Percentiles rank a stretch among this genome's conserved stretches.
Evolutionary conservation across 2,329 filamentous ascomycete genomes (phyloP).

Genomic region (Periglandula ipomoeae): DNA sequence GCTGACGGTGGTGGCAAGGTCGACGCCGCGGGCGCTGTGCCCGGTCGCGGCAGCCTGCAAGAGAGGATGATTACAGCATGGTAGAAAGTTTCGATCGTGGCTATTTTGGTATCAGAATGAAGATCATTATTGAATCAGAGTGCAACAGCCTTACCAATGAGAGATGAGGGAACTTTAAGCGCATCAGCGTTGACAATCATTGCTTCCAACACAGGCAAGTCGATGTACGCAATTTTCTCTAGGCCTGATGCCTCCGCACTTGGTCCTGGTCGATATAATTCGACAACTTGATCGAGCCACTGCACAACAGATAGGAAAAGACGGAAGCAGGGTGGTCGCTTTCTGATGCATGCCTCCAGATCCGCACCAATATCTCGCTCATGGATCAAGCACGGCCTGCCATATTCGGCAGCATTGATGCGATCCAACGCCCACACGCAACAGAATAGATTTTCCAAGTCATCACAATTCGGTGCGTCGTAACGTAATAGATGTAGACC

Average conservation of each 20-base stretch:
- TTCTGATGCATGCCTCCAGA: conserved; percentile 39
- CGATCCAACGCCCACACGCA: conserved; percentile 53
- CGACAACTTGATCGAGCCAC: conserved; percentile 50
- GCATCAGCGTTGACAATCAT: conserved; percentile 47
- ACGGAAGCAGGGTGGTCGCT: conserved; percentile 45
- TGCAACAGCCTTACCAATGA: conserved; percentile 33
- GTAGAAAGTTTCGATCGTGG: conserved; percentile 54
- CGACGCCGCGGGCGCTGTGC: conserved; percentile 28
- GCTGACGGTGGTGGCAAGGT: conserved; percentile 38
- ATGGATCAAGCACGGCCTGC: conserved; percentile 50
- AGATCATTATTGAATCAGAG: background rate
- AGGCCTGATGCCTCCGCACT: conserved; percentile 29
- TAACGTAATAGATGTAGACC: conserved; percentile 42
- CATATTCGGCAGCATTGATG: conserved; percentile 50
- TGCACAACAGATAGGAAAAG: conserved; percentile 45
- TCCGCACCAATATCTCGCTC: conserved; percentile 49
- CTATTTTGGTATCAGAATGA: conserved; percentile 20
- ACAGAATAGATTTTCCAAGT: conserved; percentile 44
- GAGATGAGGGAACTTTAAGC: conserved; percentile 35
- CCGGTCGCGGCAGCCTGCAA: conserved; percentile 40
- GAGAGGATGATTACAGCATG: conserved; percentile 56
- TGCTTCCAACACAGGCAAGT: conserved; percentile 47
- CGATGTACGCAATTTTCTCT: conserved; percentile 38
- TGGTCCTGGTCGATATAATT: conserved; percentile 47
- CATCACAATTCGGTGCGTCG: conserved; percentile 29